These are phyloP conservation scores for Triadica sebifera DNA, from an alignment of 345 rosid genomes.

Conservation along the genomic window DNA sequence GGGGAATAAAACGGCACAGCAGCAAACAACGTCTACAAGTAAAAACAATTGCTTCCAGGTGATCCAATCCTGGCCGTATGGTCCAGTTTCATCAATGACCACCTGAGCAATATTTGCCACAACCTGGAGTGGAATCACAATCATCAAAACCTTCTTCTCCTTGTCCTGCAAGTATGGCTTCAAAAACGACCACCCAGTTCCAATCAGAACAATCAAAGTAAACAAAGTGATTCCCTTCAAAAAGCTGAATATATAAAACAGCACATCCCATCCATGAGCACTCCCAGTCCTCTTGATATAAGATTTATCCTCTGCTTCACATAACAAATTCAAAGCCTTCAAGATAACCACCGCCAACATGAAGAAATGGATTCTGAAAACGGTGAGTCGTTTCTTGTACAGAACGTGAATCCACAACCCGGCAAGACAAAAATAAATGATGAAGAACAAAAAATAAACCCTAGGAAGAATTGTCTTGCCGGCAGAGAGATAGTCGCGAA, in stretches of 20 bases:
- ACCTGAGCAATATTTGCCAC: conserved; percentile 92
- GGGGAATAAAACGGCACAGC: conserved; percentile 91
- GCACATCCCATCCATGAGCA: conserved; percentile 95
- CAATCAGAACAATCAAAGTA: conserved; percentile 87
- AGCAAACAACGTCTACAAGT: conserved; percentile 90
- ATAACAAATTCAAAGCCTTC: conserved; percentile 66
- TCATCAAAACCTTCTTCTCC: conserved; percentile 93
- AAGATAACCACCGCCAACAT: conserved; percentile 80
- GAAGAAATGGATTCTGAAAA: conserved; percentile 78
- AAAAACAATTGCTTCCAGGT: conserved; percentile 89
- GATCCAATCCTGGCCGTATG: conserved; percentile 73
- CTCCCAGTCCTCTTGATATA: conserved; percentile 84
- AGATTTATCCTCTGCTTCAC: conserved; percentile 91
- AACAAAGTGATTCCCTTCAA: conserved; percentile 84
- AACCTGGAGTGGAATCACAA: conserved; percentile 93
- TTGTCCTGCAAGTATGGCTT: conserved; percentile 95
- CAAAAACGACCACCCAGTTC: conserved; percentile 95
- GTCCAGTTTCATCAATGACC: conserved; percentile 81
- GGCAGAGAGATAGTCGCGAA: conserved; percentile 83
- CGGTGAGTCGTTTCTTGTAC: conserved; percentile 70
- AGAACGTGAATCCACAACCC: conserved; percentile 73
- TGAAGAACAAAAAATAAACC: conserved; percentile 68
- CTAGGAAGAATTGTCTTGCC: conserved; percentile 77
- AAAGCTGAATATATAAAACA: conserved; percentile 91
- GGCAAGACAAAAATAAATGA: conserved; percentile 60